These are phyloP conservation scores for Xylaria intraflava DNA, from an alignment of 495 filamentous ascomycete species.

Conservation along the genomic window DNA sequence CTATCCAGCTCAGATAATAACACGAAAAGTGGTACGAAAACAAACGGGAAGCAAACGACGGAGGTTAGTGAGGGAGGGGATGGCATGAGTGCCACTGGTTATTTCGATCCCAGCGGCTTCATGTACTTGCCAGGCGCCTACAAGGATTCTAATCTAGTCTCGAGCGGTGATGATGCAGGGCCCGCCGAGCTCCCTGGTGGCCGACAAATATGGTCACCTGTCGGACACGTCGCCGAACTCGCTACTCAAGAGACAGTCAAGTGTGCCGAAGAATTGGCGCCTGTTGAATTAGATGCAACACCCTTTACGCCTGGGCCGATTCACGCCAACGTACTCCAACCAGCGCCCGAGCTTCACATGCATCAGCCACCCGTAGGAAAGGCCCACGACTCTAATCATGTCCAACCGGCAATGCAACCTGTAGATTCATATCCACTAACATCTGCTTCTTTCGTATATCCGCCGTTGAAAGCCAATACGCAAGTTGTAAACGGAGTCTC, in stretches of 20 bases:
- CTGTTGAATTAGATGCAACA: constrained; percentile 34
- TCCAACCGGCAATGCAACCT: constrained; percentile 4
- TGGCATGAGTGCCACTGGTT: constrained; percentile 25
- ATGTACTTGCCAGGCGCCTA: constrained; percentile 36
- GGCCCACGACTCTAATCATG: constrained; percentile 7
- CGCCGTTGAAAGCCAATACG: constrained; percentile 11
- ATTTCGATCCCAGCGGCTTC: constrained; percentile 38
- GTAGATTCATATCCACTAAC: constrained; percentile 22
- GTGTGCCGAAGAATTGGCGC: constrained; percentile 34
- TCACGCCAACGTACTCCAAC: constrained; percentile 8
- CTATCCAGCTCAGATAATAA: not conserved
- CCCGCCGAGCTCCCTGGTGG: constrained; percentile 23
- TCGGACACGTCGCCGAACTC: constrained; percentile 42
- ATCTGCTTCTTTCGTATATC: constrained; percentile 25
- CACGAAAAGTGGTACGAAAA: constrained; percentile 15
- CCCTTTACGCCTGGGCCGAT: constrained; percentile 16
- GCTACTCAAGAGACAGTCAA: constrained; percentile 30
- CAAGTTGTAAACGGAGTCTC: not conserved
- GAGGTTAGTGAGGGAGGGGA: constrained; percentile 9
- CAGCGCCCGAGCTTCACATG: constrained; percentile 26
- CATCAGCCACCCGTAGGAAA: constrained; percentile 25
- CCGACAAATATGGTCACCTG: constrained; percentile 18
- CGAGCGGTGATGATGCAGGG: constrained; percentile 25
- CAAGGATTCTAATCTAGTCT: constrained; percentile 29
- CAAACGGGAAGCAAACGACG: constrained; percentile 2